Evolutionary conservation across 2,329 filamentous ascomycete genomes (phyloP).

Genomic region (Cladosporium sphaerospermum): DNA sequence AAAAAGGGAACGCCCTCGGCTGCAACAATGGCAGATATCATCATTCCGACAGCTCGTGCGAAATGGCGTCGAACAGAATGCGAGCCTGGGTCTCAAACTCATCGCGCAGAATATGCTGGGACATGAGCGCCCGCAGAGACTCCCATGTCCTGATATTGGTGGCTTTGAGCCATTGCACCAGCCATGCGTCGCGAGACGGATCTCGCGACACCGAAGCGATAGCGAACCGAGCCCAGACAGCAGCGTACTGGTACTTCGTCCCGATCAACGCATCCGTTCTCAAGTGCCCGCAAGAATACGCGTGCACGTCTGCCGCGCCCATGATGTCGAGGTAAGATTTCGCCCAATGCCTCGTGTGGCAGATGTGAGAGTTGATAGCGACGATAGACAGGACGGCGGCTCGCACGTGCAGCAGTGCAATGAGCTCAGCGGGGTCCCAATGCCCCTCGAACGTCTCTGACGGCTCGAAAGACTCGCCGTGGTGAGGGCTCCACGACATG

Average conservation of each 20-base stretch:
- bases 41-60: background rate
- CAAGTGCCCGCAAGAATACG: conserved; percentile 16
- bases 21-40: too few relatives aligned
- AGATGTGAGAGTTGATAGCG: conserved; percentile 14
- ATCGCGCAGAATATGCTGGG: conserved; percentile 6
- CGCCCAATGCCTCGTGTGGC: conserved; percentile 7
- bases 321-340: conserved; percentile 14
- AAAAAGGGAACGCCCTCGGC: too few relatives aligned
- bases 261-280: conserved; percentile 15
- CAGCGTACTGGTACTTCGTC: conserved; percentile 19
- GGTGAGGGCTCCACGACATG: conserved; percentile 19
- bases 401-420: conserved; percentile 18
- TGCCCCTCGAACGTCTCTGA: conserved; percentile 13
- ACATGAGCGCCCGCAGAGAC: conserved; percentile 6
- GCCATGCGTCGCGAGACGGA: conserved; percentile 11
- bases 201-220: conserved; percentile 20
- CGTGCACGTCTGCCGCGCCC: conserved; percentile 12
- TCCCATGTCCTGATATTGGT: conserved; percentile 10
- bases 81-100: background rate
- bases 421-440: conserved; percentile 16
- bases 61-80: background rate
- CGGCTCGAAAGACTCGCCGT: conserved; percentile 13
- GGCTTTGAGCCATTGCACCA: conserved; percentile 4
- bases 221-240: conserved; percentile 18
- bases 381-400: conserved; percentile 12